phyloP scores from a whole-genome alignment of 192 early-diverging fungal species.

The Coemansia sp. region DNA sequence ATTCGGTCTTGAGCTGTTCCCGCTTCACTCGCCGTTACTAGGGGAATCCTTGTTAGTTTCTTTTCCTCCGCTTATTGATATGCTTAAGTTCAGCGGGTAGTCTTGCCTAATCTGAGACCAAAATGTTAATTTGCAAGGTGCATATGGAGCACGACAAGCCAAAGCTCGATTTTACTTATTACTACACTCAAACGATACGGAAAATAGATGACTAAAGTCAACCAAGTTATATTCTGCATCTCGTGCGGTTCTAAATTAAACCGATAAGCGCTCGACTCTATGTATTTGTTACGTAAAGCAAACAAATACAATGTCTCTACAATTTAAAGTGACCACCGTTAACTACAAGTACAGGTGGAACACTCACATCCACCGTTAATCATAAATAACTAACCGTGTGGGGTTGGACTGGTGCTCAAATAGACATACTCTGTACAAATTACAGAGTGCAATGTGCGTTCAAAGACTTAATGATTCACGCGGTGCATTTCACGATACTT shows the following conservation, averaged over 20 bases:
- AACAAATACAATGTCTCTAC: background rate
- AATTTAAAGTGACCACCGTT: slow-evolving; percentile 6
- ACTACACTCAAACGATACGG: background rate
- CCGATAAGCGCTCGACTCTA: background rate
- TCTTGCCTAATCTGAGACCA: slow-evolving; percentile 65
- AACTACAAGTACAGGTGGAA: background rate
- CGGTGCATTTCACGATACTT: slow-evolving; percentile 70
- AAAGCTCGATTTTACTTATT: background rate
- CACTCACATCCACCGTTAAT: slow-evolving; percentile 1
- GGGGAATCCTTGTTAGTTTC: slow-evolving; percentile 79
- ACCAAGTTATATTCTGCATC: slow-evolving; percentile 1
- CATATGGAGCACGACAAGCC: background rate
- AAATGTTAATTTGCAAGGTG: slow-evolving; percentile 8
- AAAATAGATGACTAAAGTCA: background rate
- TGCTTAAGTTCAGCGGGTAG: slow-evolving; percentile 78
- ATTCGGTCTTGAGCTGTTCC: slow-evolving; percentile 72
- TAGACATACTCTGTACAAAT: slow-evolving; percentile 57
- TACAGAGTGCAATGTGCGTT: slow-evolving; percentile 62
- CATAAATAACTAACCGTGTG: slow-evolving; percentile 3
- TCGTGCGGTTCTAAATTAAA: background rate
- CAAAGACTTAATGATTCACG: slow-evolving; percentile 72
- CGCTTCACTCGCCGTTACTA: slow-evolving; percentile 78
- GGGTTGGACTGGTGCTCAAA: slow-evolving; percentile 58
- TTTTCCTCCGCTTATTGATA: slow-evolving; percentile 83
- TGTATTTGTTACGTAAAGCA: background rate